Evolutionary conservation across 2,329 filamentous ascomycete genomes (phyloP).

Genomic region (Epicoccum nigrum): DNA sequence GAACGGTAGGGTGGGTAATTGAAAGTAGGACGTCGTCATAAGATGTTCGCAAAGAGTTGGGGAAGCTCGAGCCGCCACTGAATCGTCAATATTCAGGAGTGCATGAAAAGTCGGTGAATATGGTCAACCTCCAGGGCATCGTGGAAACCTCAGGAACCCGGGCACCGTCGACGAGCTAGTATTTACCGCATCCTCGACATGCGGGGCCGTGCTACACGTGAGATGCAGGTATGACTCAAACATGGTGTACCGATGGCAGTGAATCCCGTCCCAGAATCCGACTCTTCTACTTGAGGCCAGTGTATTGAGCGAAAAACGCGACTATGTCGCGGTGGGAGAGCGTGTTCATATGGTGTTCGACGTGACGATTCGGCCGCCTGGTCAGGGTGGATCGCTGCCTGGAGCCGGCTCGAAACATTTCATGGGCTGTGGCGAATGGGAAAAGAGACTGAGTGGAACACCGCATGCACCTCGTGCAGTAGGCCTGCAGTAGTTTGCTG

Average conservation of each 20-base stretch:
- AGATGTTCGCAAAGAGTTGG: constrained; percentile 17
- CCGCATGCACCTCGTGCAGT: constrained; percentile 39
- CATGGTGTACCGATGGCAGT: constrained; percentile 21
- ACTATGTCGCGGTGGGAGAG: constrained; percentile 49
- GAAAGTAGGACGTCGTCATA: constrained; percentile 18
- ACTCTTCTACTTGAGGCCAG: constrained; percentile 38
- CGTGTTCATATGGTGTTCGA: constrained; percentile 47
- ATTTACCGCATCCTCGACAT: constrained; percentile 36
- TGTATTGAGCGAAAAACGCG: constrained; percentile 47
- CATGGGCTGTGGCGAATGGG: constrained; percentile 30
- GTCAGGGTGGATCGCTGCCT: constrained; percentile 30
- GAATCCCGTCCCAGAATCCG: constrained; percentile 19
- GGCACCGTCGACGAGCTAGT: constrained; percentile 37
- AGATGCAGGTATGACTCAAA: constrained; percentile 54
- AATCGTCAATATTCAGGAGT: constrained; percentile 21
- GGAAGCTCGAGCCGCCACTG: constrained; percentile 17
- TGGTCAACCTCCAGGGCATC: constrained; percentile 25
- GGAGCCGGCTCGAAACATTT: constrained; percentile 43
- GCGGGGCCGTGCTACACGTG: constrained; percentile 40
- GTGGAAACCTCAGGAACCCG: constrained; percentile 40
- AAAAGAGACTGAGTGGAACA: constrained; percentile 17
- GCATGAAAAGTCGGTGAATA: constrained; percentile 25
- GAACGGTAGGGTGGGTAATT: constrained; percentile 16
- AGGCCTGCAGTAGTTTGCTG: constrained; percentile 31
- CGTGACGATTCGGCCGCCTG: constrained; percentile 46